Base-by-base conservation (phyloP, 2,329 filamentous ascomycete genomes). In the Xylariaceae sp. region DNA sequence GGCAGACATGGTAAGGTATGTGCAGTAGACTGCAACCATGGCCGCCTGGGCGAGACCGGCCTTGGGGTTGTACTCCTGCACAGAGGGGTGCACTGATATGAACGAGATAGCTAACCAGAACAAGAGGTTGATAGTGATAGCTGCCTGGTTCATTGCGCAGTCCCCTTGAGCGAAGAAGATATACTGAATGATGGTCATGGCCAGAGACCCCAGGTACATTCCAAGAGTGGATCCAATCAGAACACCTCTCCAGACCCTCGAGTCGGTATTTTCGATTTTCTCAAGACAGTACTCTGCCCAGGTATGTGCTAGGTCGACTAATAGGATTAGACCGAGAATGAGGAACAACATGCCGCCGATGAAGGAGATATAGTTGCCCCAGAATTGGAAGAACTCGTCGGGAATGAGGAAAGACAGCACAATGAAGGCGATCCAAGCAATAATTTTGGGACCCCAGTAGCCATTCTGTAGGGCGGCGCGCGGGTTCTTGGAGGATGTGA, bases 21-120 rank as follows among this genome's bases (percentile, higher is more conserved):
- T 98, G 84, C 95, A 99, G 81, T 99, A 99, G 56, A 96, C 86
- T 16, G 93, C 92, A 40, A 99, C 95, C 85, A 98, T 97, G 61
- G 95, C 94, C 37, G 93, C 92, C 73, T 99, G 95, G n/a, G 95
- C 95, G 57, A 99, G 83, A 45, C 95, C 95, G 37, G 95, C 95
- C 71, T 94, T 92, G 44, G 93, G 87, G 75, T 99, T 99, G 73
- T 88, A 88, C 69, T 93, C 92, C 75, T 99, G 95, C 12, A 99
- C 86, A 1, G 84, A 85, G 1, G 95, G 93, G 71, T 98, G 93
- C 60, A 99, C 88, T 0, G 94, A 97, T 28, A 97, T 82, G 64
- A 87, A 82, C 0, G 92, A 96, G 60, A 96, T 87, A 57, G 85
- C 80, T 46, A 98, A 74, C 78, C 96, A 88, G 47, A 97, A 80